Evolutionary conservation across 2,329 filamentous ascomycete genomes (phyloP), one percentile per base, ranked within the genome.

Genomic region (Stemphylium lycopersici): DNA sequence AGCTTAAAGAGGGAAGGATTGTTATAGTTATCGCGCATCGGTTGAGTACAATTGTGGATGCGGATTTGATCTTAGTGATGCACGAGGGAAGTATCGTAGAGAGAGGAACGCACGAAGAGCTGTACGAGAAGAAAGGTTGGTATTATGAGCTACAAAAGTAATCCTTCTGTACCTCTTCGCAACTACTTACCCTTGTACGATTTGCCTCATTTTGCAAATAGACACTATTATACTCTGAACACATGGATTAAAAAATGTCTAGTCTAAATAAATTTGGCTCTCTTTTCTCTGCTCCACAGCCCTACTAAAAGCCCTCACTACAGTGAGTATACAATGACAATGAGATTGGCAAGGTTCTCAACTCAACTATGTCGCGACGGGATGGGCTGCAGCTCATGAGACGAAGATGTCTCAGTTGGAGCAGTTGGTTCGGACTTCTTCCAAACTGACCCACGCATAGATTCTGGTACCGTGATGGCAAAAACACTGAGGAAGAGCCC

Each of bases 21-120:
- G 87, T 84, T 0, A 84, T 88, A 58, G 81, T 87, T 32, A 82
- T 88, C 29, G 85, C 85, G 77, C 91, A 95, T 75, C 87, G 91
- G 48, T 78, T 96, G 22, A 93, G 90, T 18, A 91, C 88, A 2
- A 92, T 93, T 66, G 91, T 89, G 5, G 86, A 88, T 55, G 91
- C 90, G 13, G 89, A 95, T 34, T 20, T 38, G 16, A 64, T 64
- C 5, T 5, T 60, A 8, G 59, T 63, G 1, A 18, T 62, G 26
- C 15, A 48, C 6, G 33, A 54, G 15, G 54, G 57, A 2, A 40
- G 26, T 4, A 29, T 62, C 18, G 22, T 60, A 2, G 57, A 62
- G 42, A 22, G 38, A 32, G 57, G 59, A 33, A 59, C 54, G 22
- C 50, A 59, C 29, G 6, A 52, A 16, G 49, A 57, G 24, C 20